A percentile compares a stretch with the other conserved stretches of the same genome.
phyloP scores from a whole-genome alignment of 257 asterid genomes.

The Scutellaria galericulata region DNA sequence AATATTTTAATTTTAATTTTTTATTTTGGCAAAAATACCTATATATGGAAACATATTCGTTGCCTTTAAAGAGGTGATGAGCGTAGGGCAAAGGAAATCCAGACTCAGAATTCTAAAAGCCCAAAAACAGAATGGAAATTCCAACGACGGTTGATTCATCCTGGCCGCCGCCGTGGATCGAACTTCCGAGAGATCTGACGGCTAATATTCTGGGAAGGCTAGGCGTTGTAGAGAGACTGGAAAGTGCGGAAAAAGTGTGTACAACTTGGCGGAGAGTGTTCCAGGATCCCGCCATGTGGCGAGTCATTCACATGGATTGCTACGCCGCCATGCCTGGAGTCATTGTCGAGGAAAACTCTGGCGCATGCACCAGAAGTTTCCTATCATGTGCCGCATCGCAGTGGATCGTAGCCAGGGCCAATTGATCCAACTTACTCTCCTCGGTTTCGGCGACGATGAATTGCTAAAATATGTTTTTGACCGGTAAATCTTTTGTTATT shows the following conservation, averaged over 20 bases:
- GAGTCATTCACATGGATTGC: constrained; percentile 19
- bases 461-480: constrained; percentile 41
- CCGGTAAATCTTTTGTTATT: constrained; percentile 28
- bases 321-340: no score
- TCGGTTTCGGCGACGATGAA: constrained; percentile 30
- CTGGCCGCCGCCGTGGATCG: constrained; percentile 41
- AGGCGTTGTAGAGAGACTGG: constrained; percentile 35
- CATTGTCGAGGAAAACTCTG: no score
- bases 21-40: no score
- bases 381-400: constrained; percentile 40
- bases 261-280: constrained; percentile 41
- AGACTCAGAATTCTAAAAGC: not conserved
- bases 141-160: not conserved
- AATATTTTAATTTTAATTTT: no score
- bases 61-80: not conserved
- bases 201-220: constrained; percentile 43
- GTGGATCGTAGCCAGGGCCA: constrained; percentile 54
- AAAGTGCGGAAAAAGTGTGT: constrained; percentile 48
- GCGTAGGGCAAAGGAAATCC: not conserved
- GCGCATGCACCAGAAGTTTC: not conserved
- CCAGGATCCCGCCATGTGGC: constrained; percentile 41
- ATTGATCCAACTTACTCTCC: constrained; percentile 38
- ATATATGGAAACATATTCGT: no score
- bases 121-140: not conserved
- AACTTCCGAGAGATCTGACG: constrained; percentile 47